Base-by-base conservation (phyloP, 495 filamentous ascomycete species). In the Bryoglossum gracile region DNA sequence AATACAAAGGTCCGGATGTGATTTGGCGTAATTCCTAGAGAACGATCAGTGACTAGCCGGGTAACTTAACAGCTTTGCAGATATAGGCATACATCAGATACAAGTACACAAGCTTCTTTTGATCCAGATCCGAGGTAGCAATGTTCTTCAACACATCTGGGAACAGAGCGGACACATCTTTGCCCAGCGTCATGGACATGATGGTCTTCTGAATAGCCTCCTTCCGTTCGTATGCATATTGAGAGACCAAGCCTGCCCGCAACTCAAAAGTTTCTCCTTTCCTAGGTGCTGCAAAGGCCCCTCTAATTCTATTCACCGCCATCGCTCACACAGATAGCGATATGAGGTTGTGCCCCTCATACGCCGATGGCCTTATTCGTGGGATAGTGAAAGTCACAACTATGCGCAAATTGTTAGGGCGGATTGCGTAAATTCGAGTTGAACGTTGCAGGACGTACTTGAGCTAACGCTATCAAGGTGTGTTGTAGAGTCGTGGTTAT, bases 191-290 rank as follows among this genome's bases (percentile, higher is more conserved):
- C 92, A 99, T 99, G 58, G 92, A 85, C 87, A 95, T 95, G 67
- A 99, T 99, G 30, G 92, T 99, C 72, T 94, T 97, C 66, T 97
- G 89, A 58, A 99, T 99, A 16, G 94, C 84, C 69, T 99, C 92
- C 65, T 99, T 99, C 55, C 91, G 80, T 76, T 99, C 92, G 67
- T 94, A 95, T 48, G 94, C 92, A 83, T 97, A 99, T 70, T 99
- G 92, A 46, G 92, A 99, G 70, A 97, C 94, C 62, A 99, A 74
- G 47, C 92, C 92, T 54, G 91, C 88, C 66, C 94, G 83, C 69
- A 99, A 74, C 76, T 99, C 92, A 63, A 95, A 96, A 4, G 94
- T 97, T 72, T 99, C 92, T 66, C 92, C 92, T 73, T 99, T 99
- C 62, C 84, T 80, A 51, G 92, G 92, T 60, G 66, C 71, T 67